Base-by-base conservation (phyloP, 192 early-diverging fungal species). In the Irineochytrium annulatum region DNA sequence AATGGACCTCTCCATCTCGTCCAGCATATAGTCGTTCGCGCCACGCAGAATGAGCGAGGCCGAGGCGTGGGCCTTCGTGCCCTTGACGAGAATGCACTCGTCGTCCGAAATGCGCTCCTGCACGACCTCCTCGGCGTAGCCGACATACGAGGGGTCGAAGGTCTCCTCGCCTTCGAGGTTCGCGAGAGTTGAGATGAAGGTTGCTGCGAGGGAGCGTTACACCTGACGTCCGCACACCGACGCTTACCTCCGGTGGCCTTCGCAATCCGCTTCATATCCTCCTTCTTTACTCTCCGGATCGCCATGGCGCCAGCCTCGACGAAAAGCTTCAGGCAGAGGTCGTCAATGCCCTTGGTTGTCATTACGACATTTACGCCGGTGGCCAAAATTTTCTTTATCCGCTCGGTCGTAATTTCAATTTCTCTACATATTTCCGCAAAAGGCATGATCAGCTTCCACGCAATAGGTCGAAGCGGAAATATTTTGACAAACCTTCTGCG, bases 271-370 rank as follows among this genome's bases (percentile, higher is more conserved):
- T 91, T 93, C 44, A 97, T 76, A 68, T 99, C 97, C 16, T 99
- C 97, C 81, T 97, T 98, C 72, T 90, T 90, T 52, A 90, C 89
- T 29, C 97, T 86, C 35, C 94, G 89, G 13, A 99, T 92, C 3
- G 92, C 93, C 83, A 99, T 94, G 31, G 95, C 94, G 14, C 97
- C 97, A 48, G 90, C 91, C 74, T 99, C 97, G 35, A 97, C 93
- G 71, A 99, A 98, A 62, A 92, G 81, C 83, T 99, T 99, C 59
- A 97, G 77, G 73, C 94, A 99, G 70, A 97, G 77, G 56, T 99
- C 97, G 77, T 99, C 97, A 68, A 99, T 96, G 54, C 97, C 97
- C 69, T 97, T 96, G 32, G 97, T 99, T 37, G 95, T 99, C 57
- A 99, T 74, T 43, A 99, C 83, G 27, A 97, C 97, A 62, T 96